These are phyloP conservation scores for Hypseocharis bilobata DNA, from an alignment of 441 rosid species.

Conservation along the genomic window DNA sequence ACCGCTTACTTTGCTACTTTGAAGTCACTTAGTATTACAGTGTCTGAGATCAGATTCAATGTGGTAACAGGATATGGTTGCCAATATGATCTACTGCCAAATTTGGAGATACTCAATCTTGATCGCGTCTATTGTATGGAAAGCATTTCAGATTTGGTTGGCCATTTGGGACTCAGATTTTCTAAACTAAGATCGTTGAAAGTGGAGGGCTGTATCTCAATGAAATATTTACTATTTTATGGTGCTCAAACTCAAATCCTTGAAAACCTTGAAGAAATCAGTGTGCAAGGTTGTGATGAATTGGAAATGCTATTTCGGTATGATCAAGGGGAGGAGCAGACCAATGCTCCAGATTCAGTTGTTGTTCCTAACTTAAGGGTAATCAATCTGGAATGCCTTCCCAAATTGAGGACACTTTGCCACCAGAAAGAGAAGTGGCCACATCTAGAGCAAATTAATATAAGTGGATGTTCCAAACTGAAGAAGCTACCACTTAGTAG, in stretches of 20 bases:
- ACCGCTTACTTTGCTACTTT: conserved; percentile 16
- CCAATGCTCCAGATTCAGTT: not conserved
- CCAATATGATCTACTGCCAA: conserved; percentile 27
- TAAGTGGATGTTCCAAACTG: conserved; percentile 15
- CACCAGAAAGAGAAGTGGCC: not conserved
- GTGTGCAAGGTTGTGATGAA: conserved; percentile 21
- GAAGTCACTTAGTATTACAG: conserved; percentile 23
- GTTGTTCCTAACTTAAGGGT: conserved; percentile 14
- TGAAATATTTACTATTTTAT: conserved; percentile 22
- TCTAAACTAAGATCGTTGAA: conserved; percentile 14
- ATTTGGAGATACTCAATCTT: conserved; percentile 32
- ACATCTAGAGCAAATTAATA: conserved; percentile 9
- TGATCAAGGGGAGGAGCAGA: conserved; percentile 10
- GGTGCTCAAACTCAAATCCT: conserved; percentile 19
- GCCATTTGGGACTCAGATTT: conserved; percentile 26
- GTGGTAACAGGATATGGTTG: conserved; percentile 28
- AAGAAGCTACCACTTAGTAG: conserved; percentile 17
- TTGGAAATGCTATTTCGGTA: conserved; percentile 20
- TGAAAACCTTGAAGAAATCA: conserved; percentile 22
- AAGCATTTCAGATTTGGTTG: conserved; percentile 26
- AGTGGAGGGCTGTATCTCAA: conserved; percentile 18
- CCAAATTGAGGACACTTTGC: conserved; percentile 16
- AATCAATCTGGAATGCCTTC: conserved; percentile 16
- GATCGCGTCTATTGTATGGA: conserved; percentile 19
- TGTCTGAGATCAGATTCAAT: conserved; percentile 18